These are phyloP conservation scores for Exophiala spinifera DNA, from an alignment of 2,329 filamentous ascomycete species.

Conservation along the genomic window DNA sequence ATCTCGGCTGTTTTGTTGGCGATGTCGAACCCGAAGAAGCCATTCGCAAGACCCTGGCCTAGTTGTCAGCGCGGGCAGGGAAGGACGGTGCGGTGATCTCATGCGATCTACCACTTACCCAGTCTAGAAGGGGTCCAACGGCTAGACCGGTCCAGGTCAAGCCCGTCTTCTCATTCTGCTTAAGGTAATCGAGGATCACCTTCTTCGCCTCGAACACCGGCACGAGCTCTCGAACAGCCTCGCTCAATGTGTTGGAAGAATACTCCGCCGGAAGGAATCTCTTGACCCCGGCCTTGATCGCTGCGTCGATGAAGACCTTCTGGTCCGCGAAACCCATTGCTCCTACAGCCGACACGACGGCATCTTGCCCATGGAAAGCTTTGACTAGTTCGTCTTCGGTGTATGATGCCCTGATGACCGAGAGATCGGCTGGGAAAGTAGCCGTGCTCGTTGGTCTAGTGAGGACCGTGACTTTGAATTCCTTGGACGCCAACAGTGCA, in stretches of 20 bases:
- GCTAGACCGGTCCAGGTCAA: conserved; percentile 34
- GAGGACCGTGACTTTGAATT: conserved; percentile 32
- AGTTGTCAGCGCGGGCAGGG: background rate
- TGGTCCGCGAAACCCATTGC: conserved; percentile 39
- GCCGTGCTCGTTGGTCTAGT: conserved; percentile 29
- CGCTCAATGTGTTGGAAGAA: conserved; percentile 31
- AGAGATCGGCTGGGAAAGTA: conserved; percentile 38
- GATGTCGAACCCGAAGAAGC: conserved; percentile 48
- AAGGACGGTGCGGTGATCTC: background rate
- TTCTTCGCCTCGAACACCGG: conserved; percentile 35
- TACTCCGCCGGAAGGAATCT: conserved; percentile 42
- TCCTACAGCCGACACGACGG: conserved; percentile 51
- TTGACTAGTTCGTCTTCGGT: conserved; percentile 46
- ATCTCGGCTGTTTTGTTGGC: conserved; percentile 43
- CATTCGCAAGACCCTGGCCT: conserved; percentile 28
- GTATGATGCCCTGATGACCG: conserved; percentile 50
- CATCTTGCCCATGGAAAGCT: conserved; percentile 57
- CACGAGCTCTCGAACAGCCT: conserved; percentile 29
- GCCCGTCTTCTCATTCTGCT: conserved; percentile 17
- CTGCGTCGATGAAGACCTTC: conserved; percentile 40
- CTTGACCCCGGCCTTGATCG: conserved; percentile 40
- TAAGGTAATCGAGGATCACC: conserved; percentile 31
- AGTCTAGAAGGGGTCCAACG: conserved; percentile 37
- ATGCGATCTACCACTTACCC: conserved; percentile 23
- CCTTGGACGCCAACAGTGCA: conserved; percentile 23